Base-by-base conservation (phyloP, 176 grass and related monocot genomes). In the Cenchrus fungigraminus region DNA sequence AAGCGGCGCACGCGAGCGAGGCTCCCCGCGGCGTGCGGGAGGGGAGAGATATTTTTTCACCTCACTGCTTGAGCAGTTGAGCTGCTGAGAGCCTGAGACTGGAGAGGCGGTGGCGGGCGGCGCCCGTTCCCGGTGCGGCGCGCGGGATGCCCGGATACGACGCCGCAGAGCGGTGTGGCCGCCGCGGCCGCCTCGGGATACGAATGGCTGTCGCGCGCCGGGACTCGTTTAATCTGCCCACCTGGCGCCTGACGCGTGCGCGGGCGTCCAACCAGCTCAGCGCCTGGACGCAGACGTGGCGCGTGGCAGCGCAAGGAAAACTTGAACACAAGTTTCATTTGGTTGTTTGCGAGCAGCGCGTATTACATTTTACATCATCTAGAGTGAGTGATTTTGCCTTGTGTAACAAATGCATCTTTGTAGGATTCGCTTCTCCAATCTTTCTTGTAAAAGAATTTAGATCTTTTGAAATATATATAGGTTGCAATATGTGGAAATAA, bases 171-270 rank as follows among this genome's bases (percentile, higher is more conserved):
- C 6, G 22, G 34, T 42, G 32, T 42, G 17, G 20, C 19, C 19
- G 16, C 40, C 77, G 59, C 60, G 62, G 22, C 57, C 47, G 63
- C 78, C 63, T 55, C 10, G 78, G 62, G 64, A 81, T 81, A 69
- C 79, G 79, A 69, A 81, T 81, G 79, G 79, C 79, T 70, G 13
- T 17, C 5, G 78, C 49, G 50, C 71, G 49, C 49, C 71, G 49
- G 49, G 3, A 12, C 1, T 8, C 6, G 3, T 17, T 5, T 80
- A 1, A 70, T 44, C 79, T 70, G 79, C 65, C 65, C 14, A 69
- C 79, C 7, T 81, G 79, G 55, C 74, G 37, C 16, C 9, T 42
- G 78, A 53, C 49, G 63, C 60, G 45, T 32, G 50, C 29, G 29
- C 6, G 1, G 28, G 1, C 53, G 22, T 16, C 71, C 46, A 8